A percentile compares a stretch with the other conserved stretches of the same genome.
These are phyloP conservation scores for Talaromyces sp. DNA, from an alignment of 2,329 filamentous ascomycete genomes.

Conservation along the genomic window DNA sequence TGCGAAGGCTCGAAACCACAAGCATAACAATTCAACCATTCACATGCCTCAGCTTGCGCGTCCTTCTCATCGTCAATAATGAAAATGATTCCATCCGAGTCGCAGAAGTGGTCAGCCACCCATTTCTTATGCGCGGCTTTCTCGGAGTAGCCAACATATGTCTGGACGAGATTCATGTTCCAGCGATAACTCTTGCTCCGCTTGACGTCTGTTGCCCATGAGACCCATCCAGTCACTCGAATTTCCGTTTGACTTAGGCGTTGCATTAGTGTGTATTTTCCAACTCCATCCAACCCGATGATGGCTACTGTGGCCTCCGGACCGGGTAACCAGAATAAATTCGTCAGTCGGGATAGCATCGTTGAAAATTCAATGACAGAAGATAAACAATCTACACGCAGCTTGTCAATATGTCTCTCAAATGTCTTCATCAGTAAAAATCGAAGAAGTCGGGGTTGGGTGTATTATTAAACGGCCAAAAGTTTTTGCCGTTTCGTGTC, in stretches of 20 bases:
- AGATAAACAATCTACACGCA: too few relatives aligned
- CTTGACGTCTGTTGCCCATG: not conserved
- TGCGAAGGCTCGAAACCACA: not conserved
- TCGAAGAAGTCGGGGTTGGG: too few relatives aligned
- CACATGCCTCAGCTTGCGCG: not conserved
- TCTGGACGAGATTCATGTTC: not conserved
- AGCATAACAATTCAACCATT: not conserved
- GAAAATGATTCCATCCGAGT: conserved; percentile 4
- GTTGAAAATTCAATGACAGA: not conserved
- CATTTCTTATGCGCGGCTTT: not conserved
- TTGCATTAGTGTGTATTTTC: conserved; percentile 8
- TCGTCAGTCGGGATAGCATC: not conserved
- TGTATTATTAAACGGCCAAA: not conserved
- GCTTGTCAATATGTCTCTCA: too few relatives aligned
- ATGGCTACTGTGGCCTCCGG: not conserved
- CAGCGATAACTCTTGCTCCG: not conserved
- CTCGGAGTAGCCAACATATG: not conserved
- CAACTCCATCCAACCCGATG: not conserved
- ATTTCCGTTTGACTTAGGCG: not conserved
- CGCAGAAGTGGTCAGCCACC: not conserved
- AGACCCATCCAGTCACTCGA: not conserved
- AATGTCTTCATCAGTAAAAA: too few relatives aligned
- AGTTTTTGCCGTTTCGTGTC: not conserved
- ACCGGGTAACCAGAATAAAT: not conserved
- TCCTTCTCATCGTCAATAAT: not conserved